Base-by-base conservation (phyloP, 176 grass and related monocot species). In the Pontederia crassipes region DNA sequence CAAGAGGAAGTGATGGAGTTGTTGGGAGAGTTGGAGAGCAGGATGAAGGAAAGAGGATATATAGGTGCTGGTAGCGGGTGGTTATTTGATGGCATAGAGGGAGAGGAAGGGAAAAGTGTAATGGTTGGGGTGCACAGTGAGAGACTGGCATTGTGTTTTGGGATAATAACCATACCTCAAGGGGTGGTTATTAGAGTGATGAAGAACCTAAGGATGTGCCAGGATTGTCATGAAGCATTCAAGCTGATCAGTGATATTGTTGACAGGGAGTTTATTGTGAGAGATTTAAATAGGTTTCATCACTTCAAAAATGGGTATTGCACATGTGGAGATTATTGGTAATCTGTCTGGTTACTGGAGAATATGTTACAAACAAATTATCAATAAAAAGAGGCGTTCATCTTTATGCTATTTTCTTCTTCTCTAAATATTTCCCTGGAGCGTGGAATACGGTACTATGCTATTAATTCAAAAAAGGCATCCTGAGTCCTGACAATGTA, bases 131-230 rank as follows among this genome's bases (percentile, higher is more conserved):
- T 87, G 54, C 89, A 93, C 52, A 84, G 84, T 67, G 89, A 93
- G 68, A 71, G 69, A 45, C 49, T 93, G 55, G 78, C 89, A 70
- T 57, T 93, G 45, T 83, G 64, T 10, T 81, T 93, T 55, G 89
- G 64, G 14, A 77, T 84, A 68, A 15, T 93, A 61, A 71, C 65
- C 53, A 57, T 58, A 29, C 84, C 89, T 11, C 73, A 77, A 64
- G 75, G 78, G 64, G 76, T 84, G 63, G 76, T 68, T 35, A 87
- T 93, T 46, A 79, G 80, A 69, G 81, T 93, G 48, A 87, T 88
- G 89, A 93, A 93, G 75, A 93, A 93, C 80, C 52, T 87, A 75
- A 93, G 89, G 73, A 93, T 93, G 75, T 93, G 89, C 48, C 73
- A 47, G 48, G 89, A 88, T 57, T 93, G 89, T n/a, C 89, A 87